Conservation (phyloP, 83 land plant genomes). For the Larix sibirica region DNA sequence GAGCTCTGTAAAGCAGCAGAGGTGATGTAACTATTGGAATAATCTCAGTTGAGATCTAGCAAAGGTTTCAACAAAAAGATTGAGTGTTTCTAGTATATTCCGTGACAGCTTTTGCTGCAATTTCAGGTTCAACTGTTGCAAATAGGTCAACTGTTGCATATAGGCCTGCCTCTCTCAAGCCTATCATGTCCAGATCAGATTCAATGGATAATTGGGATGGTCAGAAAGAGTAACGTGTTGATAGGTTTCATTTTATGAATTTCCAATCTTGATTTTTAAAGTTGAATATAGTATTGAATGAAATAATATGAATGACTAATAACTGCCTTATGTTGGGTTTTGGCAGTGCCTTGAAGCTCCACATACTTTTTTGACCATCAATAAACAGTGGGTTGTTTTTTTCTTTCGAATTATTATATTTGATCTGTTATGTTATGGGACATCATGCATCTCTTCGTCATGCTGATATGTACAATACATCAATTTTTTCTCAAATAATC, state of each 20-base stretch:
- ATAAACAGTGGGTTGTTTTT: no score
- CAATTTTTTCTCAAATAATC: no score
- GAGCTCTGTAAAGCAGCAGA: slow-evolving; percentile 52
- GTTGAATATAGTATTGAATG: neutral
- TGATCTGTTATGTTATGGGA: no score
- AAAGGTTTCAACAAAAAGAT: slow-evolving; percentile 22
- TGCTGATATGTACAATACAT: no score
- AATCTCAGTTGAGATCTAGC: slow-evolving; percentile 19
- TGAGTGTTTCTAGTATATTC: neutral
- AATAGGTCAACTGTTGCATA: slow-evolving; percentile 11
- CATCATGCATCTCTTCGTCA: no score
- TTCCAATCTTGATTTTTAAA: neutral
- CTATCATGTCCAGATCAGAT: slow-evolving; percentile 53
- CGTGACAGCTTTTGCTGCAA: neutral
- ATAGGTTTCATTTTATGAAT: slow-evolving; percentile 33
- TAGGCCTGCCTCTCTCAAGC: slow-evolving; percentile 29
- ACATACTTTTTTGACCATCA: neutral
- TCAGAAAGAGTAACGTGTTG: slow-evolving; percentile 67
- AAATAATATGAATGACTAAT: no score
- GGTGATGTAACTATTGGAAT: slow-evolving; percentile 49
- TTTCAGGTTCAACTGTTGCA: slow-evolving; percentile 16
- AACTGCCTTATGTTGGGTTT: no score
- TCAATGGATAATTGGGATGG: slow-evolving; percentile 49
- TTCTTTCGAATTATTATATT: no score
- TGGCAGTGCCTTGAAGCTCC: no score